Base-by-base conservation (phyloP, 2,329 filamentous ascomycete species). In the Phoma herbarum region DNA sequence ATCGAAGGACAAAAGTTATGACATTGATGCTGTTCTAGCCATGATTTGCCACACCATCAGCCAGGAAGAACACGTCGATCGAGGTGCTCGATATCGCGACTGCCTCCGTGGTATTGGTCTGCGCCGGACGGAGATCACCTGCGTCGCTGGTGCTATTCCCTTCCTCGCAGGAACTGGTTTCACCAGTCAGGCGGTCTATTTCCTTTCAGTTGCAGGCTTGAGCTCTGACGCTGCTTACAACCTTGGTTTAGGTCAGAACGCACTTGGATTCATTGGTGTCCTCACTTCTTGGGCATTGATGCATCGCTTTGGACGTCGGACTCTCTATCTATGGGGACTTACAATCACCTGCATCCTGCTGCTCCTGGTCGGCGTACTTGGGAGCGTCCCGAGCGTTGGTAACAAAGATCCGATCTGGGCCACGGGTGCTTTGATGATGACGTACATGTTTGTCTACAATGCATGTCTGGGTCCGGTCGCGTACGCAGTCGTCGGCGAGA, bases 41-140 rank as follows among this genome's bases (percentile, higher is more conserved):
- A 93, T 96, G 90, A 96, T 96, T 88, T 86, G 91, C 1, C 90
- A 93, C 69, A 96, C 92, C 0, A 92, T 90, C 1, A 88, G 89
- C 0, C 79, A 95, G 4, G 92, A 96, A 74, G 83, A 90, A 70
- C 46, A 79, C 84, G 73, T 88, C 91, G 16, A 59, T 50, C 42
- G 12, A 90, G 91, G 41, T 85, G 90, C 4, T 87, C 84, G 44
- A 29, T 96, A 94, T 75, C 77, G 84, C 64, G 91, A 96, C 73
- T 96, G 91, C 78, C 94, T 96, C 83, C 88, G 84, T 73, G 91
- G 91, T 11, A 84, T 85, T 18, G 86, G 95, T 71, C 81, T 88
- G 47, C 88, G 92, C 55, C 86, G 92, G n/a, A 96, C 92, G 3
- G 91, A 90, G 70, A 87, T 88, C 61, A 81, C 85, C n/a, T 85